A percentile compares a stretch with the other conserved stretches of the same genome.
Conservation (phyloP, 176 grass and related monocot genomes). For the Eragrostis nindensis region DNA sequence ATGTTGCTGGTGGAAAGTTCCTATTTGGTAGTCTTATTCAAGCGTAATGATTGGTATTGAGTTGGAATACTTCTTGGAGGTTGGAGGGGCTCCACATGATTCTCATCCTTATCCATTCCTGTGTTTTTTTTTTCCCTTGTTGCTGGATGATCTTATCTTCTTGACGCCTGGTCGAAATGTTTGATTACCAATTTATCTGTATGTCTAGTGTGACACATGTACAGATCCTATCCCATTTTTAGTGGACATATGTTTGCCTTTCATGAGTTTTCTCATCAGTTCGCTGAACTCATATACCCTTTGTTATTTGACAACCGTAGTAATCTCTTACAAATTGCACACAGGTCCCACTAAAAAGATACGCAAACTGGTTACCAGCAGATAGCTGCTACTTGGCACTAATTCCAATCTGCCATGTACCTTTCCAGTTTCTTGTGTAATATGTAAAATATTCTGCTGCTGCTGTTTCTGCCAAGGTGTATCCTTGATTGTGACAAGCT, state of each 20-base stretch:
- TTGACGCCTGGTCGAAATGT: conserved; percentile 37
- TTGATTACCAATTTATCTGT: conserved; percentile 46
- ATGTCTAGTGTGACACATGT: conserved; percentile 41
- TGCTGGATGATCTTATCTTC: conserved; percentile 68
- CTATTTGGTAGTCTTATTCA: conserved; percentile 49
- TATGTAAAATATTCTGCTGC: background rate
- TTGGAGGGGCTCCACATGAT: conserved; percentile 52
- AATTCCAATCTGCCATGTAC: conserved; percentile 10
- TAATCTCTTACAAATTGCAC: conserved; percentile 17
- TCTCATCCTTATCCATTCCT: conserved; percentile 65
- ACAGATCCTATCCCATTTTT: conserved; percentile 30
- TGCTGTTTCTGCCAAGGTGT: background rate
- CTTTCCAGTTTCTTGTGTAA: too few relatives aligned
- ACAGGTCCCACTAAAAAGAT: background rate
- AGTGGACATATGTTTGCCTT: conserved; percentile 26
- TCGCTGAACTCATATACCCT: conserved; percentile 2
- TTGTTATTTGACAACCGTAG: conserved; percentile 9
- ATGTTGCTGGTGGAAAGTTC: conserved; percentile 39
- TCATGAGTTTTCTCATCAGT: background rate
- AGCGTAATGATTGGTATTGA: conserved; percentile 46
- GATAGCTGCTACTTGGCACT: conserved; percentile 18
- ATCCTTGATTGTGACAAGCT: conserved; percentile 24
- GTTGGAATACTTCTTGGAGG: conserved; percentile 46
- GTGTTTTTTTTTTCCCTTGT: conserved; percentile 26
- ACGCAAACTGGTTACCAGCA: conserved; percentile 14